Percentiles rank a stretch among this genome's conserved stretches.
Evolutionary conservation across 169 alveolate genomes (phyloP).

Genomic region (Cryptosporidium parvum): DNA sequence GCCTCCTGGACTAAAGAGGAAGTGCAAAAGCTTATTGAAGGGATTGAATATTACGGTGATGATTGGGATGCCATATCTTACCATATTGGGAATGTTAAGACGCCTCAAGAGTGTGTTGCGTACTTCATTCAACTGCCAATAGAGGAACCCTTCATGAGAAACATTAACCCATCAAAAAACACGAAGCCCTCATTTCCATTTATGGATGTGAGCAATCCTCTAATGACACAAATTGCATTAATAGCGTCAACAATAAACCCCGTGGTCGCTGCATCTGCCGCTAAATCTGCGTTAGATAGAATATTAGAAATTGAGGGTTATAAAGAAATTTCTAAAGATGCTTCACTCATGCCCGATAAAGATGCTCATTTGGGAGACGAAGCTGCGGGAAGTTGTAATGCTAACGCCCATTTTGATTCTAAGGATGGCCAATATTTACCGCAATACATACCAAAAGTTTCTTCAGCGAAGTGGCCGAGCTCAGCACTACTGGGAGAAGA

Average conservation of each 20-base stretch:
- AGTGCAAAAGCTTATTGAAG: constrained; percentile 75
- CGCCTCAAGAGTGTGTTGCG: constrained; percentile 80
- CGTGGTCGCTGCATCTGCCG: constrained; percentile 80
- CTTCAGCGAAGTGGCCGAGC: constrained; percentile 74
- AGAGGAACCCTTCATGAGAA: constrained; percentile 79
- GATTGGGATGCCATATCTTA: constrained; percentile 80
- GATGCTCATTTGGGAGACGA: neutral
- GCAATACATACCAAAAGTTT: constrained; percentile 39
- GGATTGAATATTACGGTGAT: constrained; percentile 78
- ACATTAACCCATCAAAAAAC: constrained; percentile 62
- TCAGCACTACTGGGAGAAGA: constrained; percentile 65
- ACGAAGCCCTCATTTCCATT: constrained; percentile 75
- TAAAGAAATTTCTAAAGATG: neutral
- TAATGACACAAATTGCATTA: constrained; percentile 79
- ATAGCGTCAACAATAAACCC: constrained; percentile 80
- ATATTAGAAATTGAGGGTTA: constrained; percentile 71
- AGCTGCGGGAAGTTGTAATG: neutral
- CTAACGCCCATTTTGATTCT: neutral
- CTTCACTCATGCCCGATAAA: neutral
- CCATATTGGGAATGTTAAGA: constrained; percentile 77
- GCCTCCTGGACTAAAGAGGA: constrained; percentile 74
- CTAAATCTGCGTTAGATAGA: constrained; percentile 78
- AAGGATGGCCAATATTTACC: constrained; percentile 11
- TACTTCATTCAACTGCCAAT: constrained; percentile 80
- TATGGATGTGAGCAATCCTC: constrained; percentile 78